Base-by-base conservation (phyloP, 1,139 yeast species). In the Kodamaea fungicola region DNA sequence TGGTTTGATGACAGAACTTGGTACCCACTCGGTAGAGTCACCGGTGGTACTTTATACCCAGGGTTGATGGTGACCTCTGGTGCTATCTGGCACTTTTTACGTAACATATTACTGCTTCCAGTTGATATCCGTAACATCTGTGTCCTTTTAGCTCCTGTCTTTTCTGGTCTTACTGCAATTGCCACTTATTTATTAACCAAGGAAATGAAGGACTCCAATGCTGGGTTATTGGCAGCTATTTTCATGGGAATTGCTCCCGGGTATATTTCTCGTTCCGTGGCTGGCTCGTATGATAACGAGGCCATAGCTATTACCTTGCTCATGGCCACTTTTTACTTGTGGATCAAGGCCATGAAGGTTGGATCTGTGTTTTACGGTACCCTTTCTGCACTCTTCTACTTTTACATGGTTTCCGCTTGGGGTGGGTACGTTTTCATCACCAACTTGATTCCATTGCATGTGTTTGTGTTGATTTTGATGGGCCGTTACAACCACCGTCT, bases 351-450 rank as follows among this genome's bases (percentile, higher is more conserved):
- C 10, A 76, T 88, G 65, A 92, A 90, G 62, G 68, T 84, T 34
- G 99, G 99, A 24, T 86, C 96, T 2, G 83, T 89, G 12, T 74
- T 86, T 50, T 87, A 83, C 71, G 95, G 90, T 12, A 75, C 94
- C 5, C 66, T 84, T 51, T 81, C 97, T 26, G 95, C 98, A 2
- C 61, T 88, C 33, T 84, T 83, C 53, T 94, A 94, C 69, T 94
- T 94, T 63, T 94, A 94, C 73, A 94, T 94, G 99, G 99, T 94
- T 37, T 83, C 96, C 37, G 98, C 99, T n/a, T 94, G 99, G 99
- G 98, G 98, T 71, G 99, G 99, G 16, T 94, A 94, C 59, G 99
- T 92, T 35, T 94, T 94, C 70, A 94, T 94, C 65, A 94, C 98
- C 44, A 94, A 94, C 67, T 80, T 94, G 72, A 88, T 94, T 54